These are phyloP conservation scores for Candida maesae DNA, from an alignment of 805 yeast species.

Conservation along the genomic window DNA sequence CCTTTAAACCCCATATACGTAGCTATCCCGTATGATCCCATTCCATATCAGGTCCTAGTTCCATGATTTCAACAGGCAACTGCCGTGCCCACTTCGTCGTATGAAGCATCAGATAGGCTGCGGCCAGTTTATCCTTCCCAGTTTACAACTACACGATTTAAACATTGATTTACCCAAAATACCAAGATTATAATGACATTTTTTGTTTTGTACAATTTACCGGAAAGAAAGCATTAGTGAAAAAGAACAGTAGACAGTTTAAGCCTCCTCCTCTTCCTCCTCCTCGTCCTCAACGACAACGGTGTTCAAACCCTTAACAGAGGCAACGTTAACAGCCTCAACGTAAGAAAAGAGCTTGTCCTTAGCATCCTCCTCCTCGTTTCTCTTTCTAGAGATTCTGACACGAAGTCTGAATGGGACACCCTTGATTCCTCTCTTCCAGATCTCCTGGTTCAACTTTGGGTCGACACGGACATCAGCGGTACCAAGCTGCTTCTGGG, in stretches of 20 bases:
- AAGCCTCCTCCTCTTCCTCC: conserved; percentile 36
- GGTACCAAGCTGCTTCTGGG: conserved; percentile 98
- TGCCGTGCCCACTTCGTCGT: too few species aligned
- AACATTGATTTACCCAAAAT: conserved; percentile 3
- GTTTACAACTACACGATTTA: neutral
- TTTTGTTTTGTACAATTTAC: conserved; percentile 11
- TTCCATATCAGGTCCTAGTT: too few species aligned
- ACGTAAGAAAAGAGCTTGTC: conserved; percentile 97
- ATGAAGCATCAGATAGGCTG: too few species aligned
- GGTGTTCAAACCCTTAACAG: conserved; percentile 97
- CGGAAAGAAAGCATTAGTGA: conserved; percentile 2
- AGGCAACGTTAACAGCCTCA: conserved; percentile 93
- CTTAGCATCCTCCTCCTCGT: conserved; percentile 99
- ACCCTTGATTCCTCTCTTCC: conserved; percentile 99
- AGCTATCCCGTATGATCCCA: too few species aligned
- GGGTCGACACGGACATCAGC: conserved; percentile 99
- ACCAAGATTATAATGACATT: conserved; percentile 19
- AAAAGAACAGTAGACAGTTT: conserved; percentile 11
- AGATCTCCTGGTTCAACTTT: conserved; percentile 94
- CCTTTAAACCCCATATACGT: too few species aligned
- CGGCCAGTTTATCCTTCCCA: too few species aligned
- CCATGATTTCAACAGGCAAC: too few species aligned
- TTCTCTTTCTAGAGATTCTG: conserved; percentile 99
- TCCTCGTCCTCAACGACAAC: conserved; percentile 88
- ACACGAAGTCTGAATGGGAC: conserved; percentile 97